These are phyloP conservation scores for Aspergillus diversus DNA, from an alignment of 495 filamentous ascomycete genomes.

Conservation along the genomic window DNA sequence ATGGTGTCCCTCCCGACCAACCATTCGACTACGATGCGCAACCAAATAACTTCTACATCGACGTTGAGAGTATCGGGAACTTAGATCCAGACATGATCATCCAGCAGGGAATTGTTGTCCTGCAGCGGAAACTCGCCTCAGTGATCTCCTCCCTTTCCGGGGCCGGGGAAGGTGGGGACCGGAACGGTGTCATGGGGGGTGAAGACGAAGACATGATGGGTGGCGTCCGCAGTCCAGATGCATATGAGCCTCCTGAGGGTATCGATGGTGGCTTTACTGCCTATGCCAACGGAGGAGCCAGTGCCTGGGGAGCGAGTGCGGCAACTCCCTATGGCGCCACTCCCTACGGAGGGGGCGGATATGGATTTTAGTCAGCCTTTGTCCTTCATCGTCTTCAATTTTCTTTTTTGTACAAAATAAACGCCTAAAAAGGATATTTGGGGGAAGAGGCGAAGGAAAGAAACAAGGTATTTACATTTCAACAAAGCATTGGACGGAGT, in stretches of 20 bases:
- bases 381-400: constrained; percentile 21
- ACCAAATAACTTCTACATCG: constrained; percentile 84
- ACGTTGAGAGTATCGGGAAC: constrained; percentile 86
- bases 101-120: constrained; percentile 82
- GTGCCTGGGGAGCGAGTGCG: constrained; percentile 64
- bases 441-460: background rate
- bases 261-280: constrained; percentile 78
- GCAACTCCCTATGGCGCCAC: constrained; percentile 71
- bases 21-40: constrained; percentile 90
- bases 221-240: constrained; percentile 60
- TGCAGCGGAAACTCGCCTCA: constrained; percentile 86
- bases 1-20: constrained; percentile 75
- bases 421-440: background rate
- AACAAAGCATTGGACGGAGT: constrained; percentile 20
- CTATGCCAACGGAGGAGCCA: constrained; percentile 64
- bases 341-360: constrained; percentile 65
- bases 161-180: constrained; percentile 46
- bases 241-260: constrained; percentile 59
- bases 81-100: constrained; percentile 86
- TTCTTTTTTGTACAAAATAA: constrained; percentile 14
- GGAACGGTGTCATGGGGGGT: constrained; percentile 51
- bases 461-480: constrained; percentile 1
- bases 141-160: constrained; percentile 74
- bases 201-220: constrained; percentile 59
- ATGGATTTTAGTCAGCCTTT: constrained; percentile 43